Percentiles rank a stretch among this genome's conserved stretches.
Evolutionary conservation across 2,329 filamentous ascomycete genomes (phyloP).

Genomic region (Phoma herbarum): DNA sequence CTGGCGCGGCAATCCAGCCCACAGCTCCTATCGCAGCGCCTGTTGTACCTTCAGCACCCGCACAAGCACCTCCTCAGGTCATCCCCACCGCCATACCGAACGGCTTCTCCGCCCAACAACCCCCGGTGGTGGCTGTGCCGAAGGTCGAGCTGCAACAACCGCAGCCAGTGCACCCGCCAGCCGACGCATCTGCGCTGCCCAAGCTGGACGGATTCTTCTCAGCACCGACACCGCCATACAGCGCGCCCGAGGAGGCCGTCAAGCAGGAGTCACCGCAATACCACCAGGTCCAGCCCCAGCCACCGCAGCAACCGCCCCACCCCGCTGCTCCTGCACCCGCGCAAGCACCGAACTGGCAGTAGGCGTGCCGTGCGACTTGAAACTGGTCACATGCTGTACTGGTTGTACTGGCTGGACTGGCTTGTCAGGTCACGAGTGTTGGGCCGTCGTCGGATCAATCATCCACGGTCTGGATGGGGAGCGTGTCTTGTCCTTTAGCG

Average conservation of each 20-base stretch:
- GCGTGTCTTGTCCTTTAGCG: not conserved
- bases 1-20: not conserved
- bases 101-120: conserved; percentile 11
- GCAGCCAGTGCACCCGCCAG: not conserved
- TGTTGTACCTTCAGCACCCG: not conserved
- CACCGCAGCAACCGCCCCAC: not conserved
- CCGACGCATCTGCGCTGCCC: not conserved
- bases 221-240: conserved; percentile 37
- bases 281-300: not conserved
- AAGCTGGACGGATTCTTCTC: conserved; percentile 29
- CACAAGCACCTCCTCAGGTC: conserved; percentile 5
- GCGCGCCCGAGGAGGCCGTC: conserved; percentile 27
- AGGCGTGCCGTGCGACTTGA: conserved; percentile 12
- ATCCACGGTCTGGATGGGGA: not conserved
- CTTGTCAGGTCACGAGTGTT: not conserved
- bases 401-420: not conserved
- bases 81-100: conserved; percentile 14
- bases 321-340: not conserved
- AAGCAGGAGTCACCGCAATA: conserved; percentile 5
- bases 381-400: no score
- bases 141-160: conserved; percentile 12
- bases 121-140: not conserved
- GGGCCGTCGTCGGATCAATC: not conserved
- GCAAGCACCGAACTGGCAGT: conserved; percentile 32
- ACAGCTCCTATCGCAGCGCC: not conserved